Evolutionary conservation across 106 monocot genomes (phyloP), one percentile per base, ranked within the genome.

Genomic region (Dactylorhiza incarnata): DNA sequence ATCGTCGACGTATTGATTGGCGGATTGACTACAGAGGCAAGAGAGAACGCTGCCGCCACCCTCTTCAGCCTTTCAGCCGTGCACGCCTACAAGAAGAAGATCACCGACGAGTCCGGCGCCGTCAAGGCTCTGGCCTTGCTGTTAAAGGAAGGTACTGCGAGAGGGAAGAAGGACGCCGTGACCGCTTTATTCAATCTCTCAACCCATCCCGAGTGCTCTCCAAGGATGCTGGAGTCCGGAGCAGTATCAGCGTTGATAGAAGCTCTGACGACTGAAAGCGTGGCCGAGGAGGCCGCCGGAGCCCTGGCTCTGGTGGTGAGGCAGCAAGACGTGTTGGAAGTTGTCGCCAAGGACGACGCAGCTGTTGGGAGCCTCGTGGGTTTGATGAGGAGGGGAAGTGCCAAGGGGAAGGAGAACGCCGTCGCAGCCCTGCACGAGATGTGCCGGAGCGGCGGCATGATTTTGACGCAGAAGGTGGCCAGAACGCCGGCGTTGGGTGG

Each of bases 131-230:
- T 90, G 72, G 63, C 82, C 13, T 49, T n/a, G 43, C 47, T 90
- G 37, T 26, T 90, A 78, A 82, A n/a, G 9, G 29, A 83, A 3
- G 90, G 90, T 14, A 90, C 84, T 9, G 26, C 56, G 5, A 82
- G 87, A 73, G 90, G 90, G 37, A 87, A 81, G 78, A 90, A 87
- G 70, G 90, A 90, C 46, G 90, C 90, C 0, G 90, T 87, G 52
- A 81, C 80, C n/a, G 86, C 90, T 2, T 48, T 90, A 22, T 90
- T 78, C 78, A 90, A 90, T 74, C 71, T 90, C 5, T 82, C 90
- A 1, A 87, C 90, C 0, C 84, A 90, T 54, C 45, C 72, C 1
- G 87, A 74, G 1, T 81, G 73, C 52, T 49, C 73, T 16, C 8
- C 22, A 7, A 45, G 37, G 61, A 85, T 90, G 82, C 56, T 87